Conservation (phyloP, 257 asterid genomes). For the Primulina huaijiensis region DNA sequence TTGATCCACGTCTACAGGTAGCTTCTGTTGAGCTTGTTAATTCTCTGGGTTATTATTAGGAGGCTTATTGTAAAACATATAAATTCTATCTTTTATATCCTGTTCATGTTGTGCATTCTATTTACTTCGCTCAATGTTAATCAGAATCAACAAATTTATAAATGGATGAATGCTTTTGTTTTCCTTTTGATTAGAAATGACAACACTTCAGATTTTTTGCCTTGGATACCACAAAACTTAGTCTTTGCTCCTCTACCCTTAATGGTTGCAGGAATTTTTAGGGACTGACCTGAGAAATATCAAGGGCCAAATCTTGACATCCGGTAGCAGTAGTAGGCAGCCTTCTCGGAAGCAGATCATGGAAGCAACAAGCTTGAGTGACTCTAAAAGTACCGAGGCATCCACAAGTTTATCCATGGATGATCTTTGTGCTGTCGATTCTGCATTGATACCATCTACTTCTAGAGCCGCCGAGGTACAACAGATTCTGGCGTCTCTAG, state of each 20-base stretch:
- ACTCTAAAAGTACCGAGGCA: constrained; percentile 64
- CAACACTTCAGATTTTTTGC: neutral
- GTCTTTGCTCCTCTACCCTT: constrained; percentile 10
- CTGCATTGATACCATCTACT: constrained; percentile 65
- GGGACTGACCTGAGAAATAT: constrained; percentile 60
- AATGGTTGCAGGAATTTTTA: constrained; percentile 47
- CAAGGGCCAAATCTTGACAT: constrained; percentile 49
- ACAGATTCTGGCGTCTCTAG: neutral
- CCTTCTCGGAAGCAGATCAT: constrained; percentile 60
- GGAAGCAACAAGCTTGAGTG: constrained; percentile 59
- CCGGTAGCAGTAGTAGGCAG: constrained; percentile 56
- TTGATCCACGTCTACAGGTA: neutral
- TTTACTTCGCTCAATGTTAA: neutral
- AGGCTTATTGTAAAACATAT: neutral
- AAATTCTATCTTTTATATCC: neutral
- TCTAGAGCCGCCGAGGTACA: constrained; percentile 72
- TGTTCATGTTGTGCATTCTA: neutral
- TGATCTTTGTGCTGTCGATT: constrained; percentile 53
- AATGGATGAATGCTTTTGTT: neutral
- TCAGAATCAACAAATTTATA: neutral
- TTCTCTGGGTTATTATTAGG: neutral
- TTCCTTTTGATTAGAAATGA: neutral
- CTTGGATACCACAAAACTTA: neutral
- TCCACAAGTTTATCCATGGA: constrained; percentile 54
- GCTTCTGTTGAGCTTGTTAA: neutral